Evolutionary conservation across 306 rosid species (phyloP).

Genomic region (Ammopiptanthus mongolicus): DNA sequence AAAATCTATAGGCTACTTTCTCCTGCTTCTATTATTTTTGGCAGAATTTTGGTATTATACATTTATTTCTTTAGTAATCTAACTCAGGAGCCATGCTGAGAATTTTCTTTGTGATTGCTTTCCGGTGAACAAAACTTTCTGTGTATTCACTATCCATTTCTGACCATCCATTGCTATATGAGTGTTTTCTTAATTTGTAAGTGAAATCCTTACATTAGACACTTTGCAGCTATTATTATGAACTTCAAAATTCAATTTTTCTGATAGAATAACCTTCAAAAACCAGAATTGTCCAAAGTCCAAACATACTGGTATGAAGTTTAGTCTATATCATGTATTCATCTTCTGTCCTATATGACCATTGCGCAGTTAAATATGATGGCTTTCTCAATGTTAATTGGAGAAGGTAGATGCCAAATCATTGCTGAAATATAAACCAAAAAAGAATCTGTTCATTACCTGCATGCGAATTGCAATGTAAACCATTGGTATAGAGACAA

Average conservation of each 20-base stretch:
- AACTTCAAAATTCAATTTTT: not conserved
- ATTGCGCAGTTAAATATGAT: not conserved
- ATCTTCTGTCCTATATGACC: conserved; percentile 2
- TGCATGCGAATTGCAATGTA: conserved; percentile 30
- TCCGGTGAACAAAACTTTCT: not conserved
- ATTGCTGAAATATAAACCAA: not conserved
- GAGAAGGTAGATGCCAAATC: not conserved
- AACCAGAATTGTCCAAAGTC: not conserved
- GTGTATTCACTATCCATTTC: not conserved
- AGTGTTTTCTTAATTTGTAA: too few relatives aligned
- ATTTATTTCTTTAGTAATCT: not conserved
- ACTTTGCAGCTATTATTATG: too few relatives aligned
- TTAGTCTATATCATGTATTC: not conserved
- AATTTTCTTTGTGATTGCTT: not conserved
- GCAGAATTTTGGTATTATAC: not conserved
- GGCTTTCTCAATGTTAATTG: not conserved
- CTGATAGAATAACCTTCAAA: not conserved
- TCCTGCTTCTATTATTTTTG: not conserved
- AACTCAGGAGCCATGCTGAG: not conserved
- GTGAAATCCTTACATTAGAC: too few relatives aligned
- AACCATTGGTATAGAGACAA: conserved; percentile 34
- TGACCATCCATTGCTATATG: too few relatives aligned
- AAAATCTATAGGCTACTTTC: not conserved
- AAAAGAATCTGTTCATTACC: conserved; percentile 28
- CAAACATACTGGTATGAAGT: not conserved